These are phyloP conservation scores for Leptomonas pyrrhocoris DNA, from an alignment of 208 protist species.

Conservation along the genomic window DNA sequence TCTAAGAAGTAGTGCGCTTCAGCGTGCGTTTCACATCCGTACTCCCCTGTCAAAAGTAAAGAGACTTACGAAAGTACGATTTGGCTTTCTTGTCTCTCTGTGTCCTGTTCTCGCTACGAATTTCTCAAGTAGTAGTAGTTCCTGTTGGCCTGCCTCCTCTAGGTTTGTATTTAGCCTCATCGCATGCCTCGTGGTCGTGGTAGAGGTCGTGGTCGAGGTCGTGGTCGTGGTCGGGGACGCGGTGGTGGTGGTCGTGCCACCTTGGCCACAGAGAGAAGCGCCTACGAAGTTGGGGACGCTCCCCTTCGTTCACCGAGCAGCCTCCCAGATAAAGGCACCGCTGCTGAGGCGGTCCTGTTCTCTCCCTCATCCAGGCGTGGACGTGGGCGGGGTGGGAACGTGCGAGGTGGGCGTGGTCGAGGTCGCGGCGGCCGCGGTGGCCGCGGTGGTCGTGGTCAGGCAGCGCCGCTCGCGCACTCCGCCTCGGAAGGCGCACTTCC, in stretches of 20 bases:
- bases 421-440: constrained; percentile 11
- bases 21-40: no score
- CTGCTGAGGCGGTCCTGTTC: background rate
- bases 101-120: background rate
- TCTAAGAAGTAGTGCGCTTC: no score
- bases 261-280: background rate
- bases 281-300: background rate
- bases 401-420: constrained; percentile 6
- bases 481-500: background rate
- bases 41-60: no score
- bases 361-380: background rate
- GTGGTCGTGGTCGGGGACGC: background rate
- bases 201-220: constrained; percentile 24
- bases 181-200: constrained; percentile 35
- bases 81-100: background rate
- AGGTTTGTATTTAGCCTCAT: background rate
- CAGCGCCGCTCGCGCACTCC: background rate
- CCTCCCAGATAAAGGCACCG: background rate
- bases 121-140: background rate
- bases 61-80: no score
- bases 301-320: background rate
- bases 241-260: background rate
- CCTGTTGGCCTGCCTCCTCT: background rate
- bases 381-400: background rate
- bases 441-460: background rate